These are phyloP conservation scores for Nyctanthes arbortristis DNA, from an alignment of 257 asterid genomes.

Conservation along the genomic window DNA sequence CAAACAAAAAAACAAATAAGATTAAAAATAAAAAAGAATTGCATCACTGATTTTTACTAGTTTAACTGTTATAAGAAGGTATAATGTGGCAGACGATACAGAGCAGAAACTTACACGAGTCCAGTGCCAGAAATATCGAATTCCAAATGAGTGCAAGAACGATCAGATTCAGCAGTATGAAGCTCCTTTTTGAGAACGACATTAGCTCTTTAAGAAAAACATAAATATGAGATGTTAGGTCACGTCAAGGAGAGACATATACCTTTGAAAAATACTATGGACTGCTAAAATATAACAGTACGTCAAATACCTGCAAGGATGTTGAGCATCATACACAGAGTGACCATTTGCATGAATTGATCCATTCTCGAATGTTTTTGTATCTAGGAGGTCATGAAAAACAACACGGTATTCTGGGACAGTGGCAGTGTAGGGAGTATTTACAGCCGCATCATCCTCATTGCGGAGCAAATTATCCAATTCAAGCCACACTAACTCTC, in stretches of 20 bases:
- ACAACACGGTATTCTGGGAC: constrained; percentile 87
- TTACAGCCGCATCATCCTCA: constrained; percentile 62
- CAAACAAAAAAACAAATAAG: constrained; percentile 13
- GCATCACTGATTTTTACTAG: not conserved
- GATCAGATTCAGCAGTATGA: constrained; percentile 89
- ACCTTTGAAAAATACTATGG: not conserved
- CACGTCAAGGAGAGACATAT: not conserved
- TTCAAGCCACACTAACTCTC: constrained; percentile 89
- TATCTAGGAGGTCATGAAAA: constrained; percentile 52
- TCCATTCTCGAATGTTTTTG: constrained; percentile 36
- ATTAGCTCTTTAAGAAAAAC: constrained; percentile 51
- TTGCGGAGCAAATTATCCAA: constrained; percentile 71
- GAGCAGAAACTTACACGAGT: constrained; percentile 55
- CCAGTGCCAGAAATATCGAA: constrained; percentile 95
- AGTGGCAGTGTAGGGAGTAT: constrained; percentile 94
- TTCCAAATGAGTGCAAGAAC: constrained; percentile 96
- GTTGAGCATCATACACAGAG: constrained; percentile 79
- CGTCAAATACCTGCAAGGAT: constrained; percentile 71
- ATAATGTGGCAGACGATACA: not conserved
- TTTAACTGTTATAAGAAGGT: not conserved
- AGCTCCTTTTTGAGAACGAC: constrained; percentile 91
- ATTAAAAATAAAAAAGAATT: not conserved
- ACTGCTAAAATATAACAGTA: not conserved
- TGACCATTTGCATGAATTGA: constrained; percentile 54
- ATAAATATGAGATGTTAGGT: constrained; percentile 23